Percentiles rank a stretch among this genome's conserved stretches.
Conservation (phyloP, 2,329 filamentous ascomycete species). For the Alternaria brassicae region DNA sequence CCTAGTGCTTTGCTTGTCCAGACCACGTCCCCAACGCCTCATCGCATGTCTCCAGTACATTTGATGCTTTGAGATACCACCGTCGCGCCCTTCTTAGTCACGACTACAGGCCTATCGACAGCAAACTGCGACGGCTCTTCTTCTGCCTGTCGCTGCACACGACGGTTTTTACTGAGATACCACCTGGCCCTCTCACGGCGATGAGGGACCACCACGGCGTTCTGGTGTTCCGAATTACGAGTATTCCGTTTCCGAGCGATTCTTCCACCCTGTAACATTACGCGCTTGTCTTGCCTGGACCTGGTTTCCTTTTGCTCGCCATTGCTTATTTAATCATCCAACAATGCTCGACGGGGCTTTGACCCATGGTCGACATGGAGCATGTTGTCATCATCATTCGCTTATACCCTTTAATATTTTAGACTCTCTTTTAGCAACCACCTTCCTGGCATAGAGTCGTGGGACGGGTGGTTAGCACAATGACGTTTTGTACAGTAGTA, state of each 20-base stretch:
- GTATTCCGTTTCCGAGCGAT: constrained; percentile 37
- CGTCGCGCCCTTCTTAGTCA: constrained; percentile 40
- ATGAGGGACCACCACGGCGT: constrained; percentile 27
- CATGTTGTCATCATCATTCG: constrained; percentile 42
- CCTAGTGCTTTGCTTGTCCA: constrained; percentile 8
- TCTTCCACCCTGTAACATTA: constrained; percentile 44
- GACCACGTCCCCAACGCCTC: constrained; percentile 8
- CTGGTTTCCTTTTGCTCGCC: constrained; percentile 11
- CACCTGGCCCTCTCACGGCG: constrained; percentile 16
- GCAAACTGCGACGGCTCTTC: constrained; percentile 39
- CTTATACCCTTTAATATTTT: constrained; percentile 49
- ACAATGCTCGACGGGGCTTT: constrained; percentile 26
- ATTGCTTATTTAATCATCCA: constrained; percentile 17
- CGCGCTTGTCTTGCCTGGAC: constrained; percentile 14
- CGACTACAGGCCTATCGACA: constrained; percentile 34
- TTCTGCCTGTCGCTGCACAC: constrained; percentile 42
- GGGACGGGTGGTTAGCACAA: constrained; percentile 28
- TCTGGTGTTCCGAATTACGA: constrained; percentile 32
- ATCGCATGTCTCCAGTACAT: constrained; percentile 11
- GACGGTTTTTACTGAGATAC: constrained; percentile 33
- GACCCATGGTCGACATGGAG: constrained; percentile 31
- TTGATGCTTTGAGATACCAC: constrained; percentile 48
- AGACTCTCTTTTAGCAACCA: constrained; percentile 46
- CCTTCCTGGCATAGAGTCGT: constrained; percentile 13
- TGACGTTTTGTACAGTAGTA: constrained; percentile 47